These are phyloP conservation scores for Nissolia schottii DNA, from an alignment of 306 rosid genomes.

Conservation along the genomic window DNA sequence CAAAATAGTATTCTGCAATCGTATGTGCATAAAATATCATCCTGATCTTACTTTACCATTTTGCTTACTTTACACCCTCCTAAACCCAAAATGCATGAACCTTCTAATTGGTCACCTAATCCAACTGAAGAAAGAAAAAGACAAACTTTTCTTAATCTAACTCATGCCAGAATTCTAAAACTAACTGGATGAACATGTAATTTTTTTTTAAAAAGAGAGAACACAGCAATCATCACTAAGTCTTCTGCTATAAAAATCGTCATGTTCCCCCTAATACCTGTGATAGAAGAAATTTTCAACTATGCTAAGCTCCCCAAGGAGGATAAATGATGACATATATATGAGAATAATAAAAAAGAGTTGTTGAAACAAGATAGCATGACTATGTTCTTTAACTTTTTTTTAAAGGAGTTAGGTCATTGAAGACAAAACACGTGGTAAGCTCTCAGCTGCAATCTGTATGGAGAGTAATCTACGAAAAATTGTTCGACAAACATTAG, in stretches of 20 bases:
- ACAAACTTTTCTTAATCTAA: background rate
- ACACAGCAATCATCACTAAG: background rate
- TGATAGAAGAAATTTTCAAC: background rate
- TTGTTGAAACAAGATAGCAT: background rate
- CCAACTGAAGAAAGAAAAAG: background rate
- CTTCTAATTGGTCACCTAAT: background rate
- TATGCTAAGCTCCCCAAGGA: background rate
- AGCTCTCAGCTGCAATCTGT: background rate
- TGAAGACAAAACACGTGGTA: background rate
- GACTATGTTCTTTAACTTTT: background rate
- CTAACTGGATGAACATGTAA: background rate
- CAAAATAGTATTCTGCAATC: too few relatives aligned
- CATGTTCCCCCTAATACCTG: background rate
- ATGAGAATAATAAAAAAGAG: background rate
- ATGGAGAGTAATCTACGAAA: background rate
- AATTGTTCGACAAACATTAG: background rate
- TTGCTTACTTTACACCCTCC: conserved; percentile 3
- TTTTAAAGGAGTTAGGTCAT: background rate
- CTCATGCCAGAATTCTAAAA: background rate
- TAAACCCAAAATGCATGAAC: conserved; percentile 14
- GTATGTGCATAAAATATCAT: background rate
- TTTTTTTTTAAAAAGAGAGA: background rate
- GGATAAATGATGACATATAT: background rate
- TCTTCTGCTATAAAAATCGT: background rate
- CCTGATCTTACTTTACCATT: background rate